A percentile compares a stretch with the other conserved stretches of the same genome.
phyloP scores from a whole-genome alignment of 345 rosid species.

The Eucalyptus marginata region DNA sequence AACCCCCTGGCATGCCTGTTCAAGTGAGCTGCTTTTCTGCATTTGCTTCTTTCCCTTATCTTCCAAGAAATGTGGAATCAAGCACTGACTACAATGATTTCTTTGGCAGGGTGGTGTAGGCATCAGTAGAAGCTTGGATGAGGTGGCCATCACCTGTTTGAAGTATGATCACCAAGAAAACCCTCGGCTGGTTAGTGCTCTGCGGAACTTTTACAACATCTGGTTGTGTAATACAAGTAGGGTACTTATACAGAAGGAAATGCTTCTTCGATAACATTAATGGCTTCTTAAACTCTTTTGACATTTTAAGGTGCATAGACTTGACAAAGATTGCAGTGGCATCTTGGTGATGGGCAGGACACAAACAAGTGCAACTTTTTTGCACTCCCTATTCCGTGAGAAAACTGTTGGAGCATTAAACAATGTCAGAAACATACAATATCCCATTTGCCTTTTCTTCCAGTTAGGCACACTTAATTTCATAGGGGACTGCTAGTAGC shows the following conservation, averaged over 20 bases:
- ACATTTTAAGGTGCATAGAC: constrained; percentile 72
- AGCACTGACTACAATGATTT: background rate
- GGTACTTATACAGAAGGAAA: background rate
- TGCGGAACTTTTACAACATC: background rate
- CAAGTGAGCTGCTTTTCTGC: constrained; percentile 34
- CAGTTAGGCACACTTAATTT: background rate
- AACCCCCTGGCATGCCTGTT: constrained; percentile 91
- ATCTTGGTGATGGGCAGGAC: constrained; percentile 94
- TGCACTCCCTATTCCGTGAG: constrained; percentile 85
- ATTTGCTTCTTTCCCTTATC: background rate
- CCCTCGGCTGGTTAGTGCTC: constrained; percentile 76
- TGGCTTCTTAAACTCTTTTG: background rate
- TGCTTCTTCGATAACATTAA: background rate
- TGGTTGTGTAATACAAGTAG: background rate
- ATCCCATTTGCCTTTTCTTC: background rate
- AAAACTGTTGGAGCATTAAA: constrained; percentile 69
- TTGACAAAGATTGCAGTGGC: constrained; percentile 91
- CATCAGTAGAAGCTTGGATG: constrained; percentile 73
- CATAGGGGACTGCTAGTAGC: background rate
- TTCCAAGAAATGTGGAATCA: background rate
- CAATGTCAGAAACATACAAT: constrained; percentile 7
- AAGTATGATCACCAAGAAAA: constrained; percentile 45
- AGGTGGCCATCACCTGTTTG: constrained; percentile 62
- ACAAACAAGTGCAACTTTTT: constrained; percentile 52
- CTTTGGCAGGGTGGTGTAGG: constrained; percentile 73